Base-by-base conservation (phyloP, 768 basidiomycete genomes). In the Tulasnella calospora region DNA sequence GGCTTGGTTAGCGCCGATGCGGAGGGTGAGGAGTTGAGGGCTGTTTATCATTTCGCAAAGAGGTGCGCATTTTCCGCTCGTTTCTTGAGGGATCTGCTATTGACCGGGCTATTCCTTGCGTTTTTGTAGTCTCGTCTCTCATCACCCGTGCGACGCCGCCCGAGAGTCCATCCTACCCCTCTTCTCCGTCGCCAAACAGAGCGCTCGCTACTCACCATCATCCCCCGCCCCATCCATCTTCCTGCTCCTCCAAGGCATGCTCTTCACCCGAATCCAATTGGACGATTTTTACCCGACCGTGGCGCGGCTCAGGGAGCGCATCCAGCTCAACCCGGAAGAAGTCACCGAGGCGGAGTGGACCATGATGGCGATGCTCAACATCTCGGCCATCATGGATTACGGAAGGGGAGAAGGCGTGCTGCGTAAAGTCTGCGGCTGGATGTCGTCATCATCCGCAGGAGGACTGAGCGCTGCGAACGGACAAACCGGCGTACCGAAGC, bases 191-290 rank as follows among this genome's bases (percentile, higher is more conserved):
- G 85, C 90, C 2, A 87, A 92, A 0, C 94, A 95, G 83, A 15
- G 70, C 21, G 36, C 77, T 44, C 77, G 77, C 1, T 72, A 79
- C 19, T 79, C 73, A 30, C 79, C 79, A 61, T 77, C 79, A 35
- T 83, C 85, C 3, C 80, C 81, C 19, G 84, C 84, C 17, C 84
- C 92, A 0, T 95, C 96, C 35, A 88, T 98, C 0, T 99, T 99
- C 81, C 90, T 99, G 41, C 89, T 95, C 15, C 86, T 99, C 0
- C 98, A 99, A 79, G 96, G 98, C 36, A 96, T 98, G 95, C 88
- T 99, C 1, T 98, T 98, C 85, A 99, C 98, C 19, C 92, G 93
- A 80, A 95, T 98, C 80, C 89, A 96, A 80, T 90, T 99, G 36
- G 98, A 99, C 83, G 93, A 96, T 83, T 99, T 99, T 83, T 85